These are phyloP conservation scores for Amanita rubescens DNA, from an alignment of 768 basidiomycete species.

Conservation along the genomic window DNA sequence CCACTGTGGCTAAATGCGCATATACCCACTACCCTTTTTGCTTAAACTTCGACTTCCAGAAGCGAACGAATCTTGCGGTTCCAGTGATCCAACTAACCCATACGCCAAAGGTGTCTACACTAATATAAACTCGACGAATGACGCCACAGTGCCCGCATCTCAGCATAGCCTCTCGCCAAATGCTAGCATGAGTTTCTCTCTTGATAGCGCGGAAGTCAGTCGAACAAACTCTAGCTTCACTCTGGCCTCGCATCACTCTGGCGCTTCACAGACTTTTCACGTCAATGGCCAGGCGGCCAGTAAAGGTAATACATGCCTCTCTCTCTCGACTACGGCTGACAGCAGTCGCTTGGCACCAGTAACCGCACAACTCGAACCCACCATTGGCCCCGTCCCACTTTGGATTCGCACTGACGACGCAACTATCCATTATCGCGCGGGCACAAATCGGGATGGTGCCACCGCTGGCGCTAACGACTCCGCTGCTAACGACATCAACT, in stretches of 20 bases:
- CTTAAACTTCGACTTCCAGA: constrained; percentile 1
- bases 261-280: not conserved
- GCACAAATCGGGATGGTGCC: not conserved
- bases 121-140: not conserved
- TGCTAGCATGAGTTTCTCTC: not conserved
- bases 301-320: constrained; percentile 3
- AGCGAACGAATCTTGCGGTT: not conserved
- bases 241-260: not conserved
- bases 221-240: constrained; percentile 1
- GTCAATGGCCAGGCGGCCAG: not conserved
- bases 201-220: not conserved
- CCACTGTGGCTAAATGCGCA: not conserved
- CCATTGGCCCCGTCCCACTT: not conserved
- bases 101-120: constrained; percentile 1
- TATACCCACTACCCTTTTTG: not conserved
- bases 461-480: not conserved
- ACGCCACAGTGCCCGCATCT: not conserved
- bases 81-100: not conserved
- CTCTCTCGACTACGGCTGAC: not conserved
- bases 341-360: not conserved
- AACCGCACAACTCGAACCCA: not conserved
- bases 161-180: not conserved
- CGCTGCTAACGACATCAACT: not conserved
- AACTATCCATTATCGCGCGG: not conserved
- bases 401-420: not conserved